phyloP scores from a whole-genome alignment of 148 eudicot genomes.

The Limonium bicolor region DNA sequence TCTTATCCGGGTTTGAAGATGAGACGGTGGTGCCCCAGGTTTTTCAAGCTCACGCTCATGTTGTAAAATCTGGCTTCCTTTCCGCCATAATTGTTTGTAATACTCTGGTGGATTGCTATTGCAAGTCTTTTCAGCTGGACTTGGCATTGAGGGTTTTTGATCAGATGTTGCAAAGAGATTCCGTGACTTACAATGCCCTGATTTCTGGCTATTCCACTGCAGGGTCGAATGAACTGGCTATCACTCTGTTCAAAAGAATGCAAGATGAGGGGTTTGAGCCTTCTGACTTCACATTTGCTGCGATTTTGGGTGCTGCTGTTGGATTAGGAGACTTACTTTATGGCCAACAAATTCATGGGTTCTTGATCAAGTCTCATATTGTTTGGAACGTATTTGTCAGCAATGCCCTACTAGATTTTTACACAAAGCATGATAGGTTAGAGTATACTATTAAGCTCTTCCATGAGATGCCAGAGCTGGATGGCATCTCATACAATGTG shows the following conservation, averaged over 20 bases:
- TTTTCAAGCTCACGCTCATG: slow-evolving; percentile 50
- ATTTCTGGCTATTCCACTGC: slow-evolving; percentile 47
- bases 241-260: slow-evolving; percentile 41
- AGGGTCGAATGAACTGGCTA: slow-evolving; percentile 28
- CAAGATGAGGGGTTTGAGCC: slow-evolving; percentile 39
- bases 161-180: slow-evolving; percentile 36
- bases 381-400: slow-evolving; percentile 40
- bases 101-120: slow-evolving; percentile 62
- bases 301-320: slow-evolving; percentile 37
- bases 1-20: slow-evolving; percentile 47
- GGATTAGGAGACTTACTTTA: slow-evolving; percentile 30
- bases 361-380: slow-evolving; percentile 36
- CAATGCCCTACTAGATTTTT: slow-evolving; percentile 62
- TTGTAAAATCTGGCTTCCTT: slow-evolving; percentile 35
- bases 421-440: slow-evolving; percentile 38
- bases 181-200: slow-evolving; percentile 53
- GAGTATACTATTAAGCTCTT: slow-evolving; percentile 30
- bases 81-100: slow-evolving; percentile 30
- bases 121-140: slow-evolving; percentile 40
- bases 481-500: slow-evolving; percentile 59
- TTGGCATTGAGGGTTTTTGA: slow-evolving; percentile 30
- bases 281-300: slow-evolving; percentile 74
- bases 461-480: slow-evolving; percentile 41
- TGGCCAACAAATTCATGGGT: slow-evolving; percentile 50
- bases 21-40: slow-evolving; percentile 12